Evolutionary conservation across 2,329 filamentous ascomycete genomes (phyloP), one percentile per base, ranked within the genome.

Genomic region (Rutstroemia sp.): DNA sequence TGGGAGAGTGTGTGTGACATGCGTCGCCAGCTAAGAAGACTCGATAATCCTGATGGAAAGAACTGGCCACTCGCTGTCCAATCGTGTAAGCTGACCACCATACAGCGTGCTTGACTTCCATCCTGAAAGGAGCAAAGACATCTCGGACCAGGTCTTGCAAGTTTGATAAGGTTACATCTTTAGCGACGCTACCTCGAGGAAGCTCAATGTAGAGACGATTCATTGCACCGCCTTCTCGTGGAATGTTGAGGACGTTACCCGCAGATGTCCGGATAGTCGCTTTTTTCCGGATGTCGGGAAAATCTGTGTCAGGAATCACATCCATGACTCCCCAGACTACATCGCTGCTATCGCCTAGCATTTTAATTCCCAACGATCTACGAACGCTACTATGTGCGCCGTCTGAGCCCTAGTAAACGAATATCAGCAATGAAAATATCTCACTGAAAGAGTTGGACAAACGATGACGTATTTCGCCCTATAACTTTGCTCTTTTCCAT

Each of bases 131-230:
- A 5, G 75, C 74, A 72, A 84, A 78, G 57, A 84, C 84, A 62
- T 79, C 76, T 64, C 75, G 76, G 6, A 84, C 84, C 48, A 82
- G 79, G 62, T 80, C 76, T 78, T 89, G 89, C 51, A 91, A 84
- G 63, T 87, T 88, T 34, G 86, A 80, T 60, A 87, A 79, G 5
- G 81, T 78, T 4, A 71, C 68, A 17, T 70, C 66, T 16, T 67
- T 61, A 4, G 67, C 70, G 14, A 53, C 50, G 1, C 78, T 73
- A 2, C 74, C 73, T 0, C 76, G 78, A 8, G 76, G 75, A 1
- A 87, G 67, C 65, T 86, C 78, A 57, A 86, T 83, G 68, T 86
- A 87, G 66, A 87, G 80, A 17, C 84, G 39, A 8, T 17, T 78
- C 0, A 79, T 80, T 60, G 86, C 69, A 25, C 72, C 72, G 54